Conservation (phyloP, 129 eudicot genomes). For the Ambrosia trifida region DNA sequence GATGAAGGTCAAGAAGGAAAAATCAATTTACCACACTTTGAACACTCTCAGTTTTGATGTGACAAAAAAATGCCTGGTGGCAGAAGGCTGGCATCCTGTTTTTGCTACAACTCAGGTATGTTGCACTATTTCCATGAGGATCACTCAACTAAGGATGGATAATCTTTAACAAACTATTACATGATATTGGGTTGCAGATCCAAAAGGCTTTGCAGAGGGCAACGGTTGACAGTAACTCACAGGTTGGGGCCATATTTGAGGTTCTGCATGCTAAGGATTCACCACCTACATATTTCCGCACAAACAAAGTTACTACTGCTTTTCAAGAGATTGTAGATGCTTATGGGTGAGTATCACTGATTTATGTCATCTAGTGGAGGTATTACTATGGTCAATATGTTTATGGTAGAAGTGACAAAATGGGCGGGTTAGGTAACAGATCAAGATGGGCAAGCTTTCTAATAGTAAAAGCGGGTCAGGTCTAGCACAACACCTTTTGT, state of each 20-base stretch:
- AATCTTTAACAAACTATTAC: constrained; percentile 13
- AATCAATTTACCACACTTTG: constrained; percentile 64
- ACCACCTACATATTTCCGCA: constrained; percentile 86
- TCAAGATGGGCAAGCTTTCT: neutral
- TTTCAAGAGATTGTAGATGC: constrained; percentile 95
- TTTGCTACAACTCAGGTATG: constrained; percentile 75
- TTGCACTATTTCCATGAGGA: constrained; percentile 2
- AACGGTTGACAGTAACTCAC: constrained; percentile 70
- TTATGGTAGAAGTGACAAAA: neutral
- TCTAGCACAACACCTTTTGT: neutral
- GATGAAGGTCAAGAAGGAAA: constrained; percentile 76
- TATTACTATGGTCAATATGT: neutral
- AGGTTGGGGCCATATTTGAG: constrained; percentile 78
- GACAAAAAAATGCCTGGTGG: constrained; percentile 89
- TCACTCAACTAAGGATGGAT: neutral
- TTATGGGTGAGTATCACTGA: constrained; percentile 72
- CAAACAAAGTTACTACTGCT: constrained; percentile 80
- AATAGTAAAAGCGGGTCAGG: neutral
- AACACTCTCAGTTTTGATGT: constrained; percentile 91
- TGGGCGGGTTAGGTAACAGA: neutral
- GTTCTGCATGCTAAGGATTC: constrained; percentile 63
- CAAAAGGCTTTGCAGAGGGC: constrained; percentile 66
- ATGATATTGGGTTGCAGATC: constrained; percentile 48
- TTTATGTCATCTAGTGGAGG: constrained; percentile 4
- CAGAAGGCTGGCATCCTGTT: constrained; percentile 97